A percentile compares a stretch with the other conserved stretches of the same genome.
Conservation (phyloP, 257 asterid species). For the Fraxinus excelsior region DNA sequence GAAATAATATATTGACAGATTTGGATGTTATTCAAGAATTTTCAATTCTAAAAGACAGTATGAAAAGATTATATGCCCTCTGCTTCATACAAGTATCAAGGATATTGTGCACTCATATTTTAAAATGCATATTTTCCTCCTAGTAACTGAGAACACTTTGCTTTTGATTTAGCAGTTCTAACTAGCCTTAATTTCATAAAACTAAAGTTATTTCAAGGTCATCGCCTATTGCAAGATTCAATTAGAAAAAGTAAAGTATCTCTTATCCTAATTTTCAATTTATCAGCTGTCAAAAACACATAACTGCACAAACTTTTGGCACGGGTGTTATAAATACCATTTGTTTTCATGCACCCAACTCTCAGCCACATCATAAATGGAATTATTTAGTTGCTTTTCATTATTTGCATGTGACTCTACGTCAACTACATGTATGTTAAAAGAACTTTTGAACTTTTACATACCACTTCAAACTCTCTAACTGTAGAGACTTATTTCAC, state of each 20-base stretch:
- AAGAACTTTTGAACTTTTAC: background rate
- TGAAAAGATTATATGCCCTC: background rate
- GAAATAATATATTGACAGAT: background rate
- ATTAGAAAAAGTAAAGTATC: no score
- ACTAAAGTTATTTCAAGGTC: background rate
- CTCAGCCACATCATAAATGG: background rate
- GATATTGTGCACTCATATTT: no score
- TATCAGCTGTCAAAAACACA: background rate
- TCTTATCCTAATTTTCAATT: no score
- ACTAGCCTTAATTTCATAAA: background rate
- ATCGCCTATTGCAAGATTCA: background rate
- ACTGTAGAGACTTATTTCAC: background rate
- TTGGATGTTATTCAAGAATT: background rate
- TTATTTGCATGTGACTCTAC: background rate
- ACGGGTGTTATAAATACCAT: background rate
- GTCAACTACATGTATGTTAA: background rate
- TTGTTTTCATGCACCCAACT: background rate
- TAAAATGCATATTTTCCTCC: background rate
- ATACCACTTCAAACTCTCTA: background rate
- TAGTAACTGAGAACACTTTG: background rate
- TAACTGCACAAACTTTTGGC: background rate
- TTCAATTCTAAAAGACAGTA: background rate
- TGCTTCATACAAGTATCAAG: background rate
- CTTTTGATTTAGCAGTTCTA: background rate
- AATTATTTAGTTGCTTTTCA: background rate